phyloP scores from a whole-genome alignment of 306 rosid genomes.

The Lithocarpus polystachyus region DNA sequence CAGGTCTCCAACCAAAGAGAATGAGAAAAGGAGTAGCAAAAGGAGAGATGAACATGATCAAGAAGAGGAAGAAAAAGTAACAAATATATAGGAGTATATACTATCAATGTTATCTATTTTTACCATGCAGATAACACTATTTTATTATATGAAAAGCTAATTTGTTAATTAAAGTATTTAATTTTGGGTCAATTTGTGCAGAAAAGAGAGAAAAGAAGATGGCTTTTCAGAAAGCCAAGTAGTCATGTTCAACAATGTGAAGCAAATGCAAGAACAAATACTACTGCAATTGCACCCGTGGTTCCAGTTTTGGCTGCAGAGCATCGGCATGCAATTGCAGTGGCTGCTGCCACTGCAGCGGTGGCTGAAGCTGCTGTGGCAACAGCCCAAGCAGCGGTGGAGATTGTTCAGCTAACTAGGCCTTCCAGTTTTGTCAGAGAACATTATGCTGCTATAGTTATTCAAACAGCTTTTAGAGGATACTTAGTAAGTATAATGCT shows the following conservation, averaged over 20 bases:
- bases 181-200: slow-evolving; percentile 1
- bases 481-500: slow-evolving; percentile 23
- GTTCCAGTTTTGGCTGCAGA: slow-evolving; percentile 16
- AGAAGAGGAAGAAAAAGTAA: slow-evolving; percentile 34
- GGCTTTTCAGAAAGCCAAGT: slow-evolving; percentile 27
- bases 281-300: neutral
- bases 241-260: slow-evolving; percentile 19
- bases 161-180: neutral
- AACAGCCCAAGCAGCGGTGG: slow-evolving; percentile 24
- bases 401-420: slow-evolving; percentile 19
- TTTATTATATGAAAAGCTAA: neutral
- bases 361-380: slow-evolving; percentile 19
- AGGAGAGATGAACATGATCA: slow-evolving; percentile 24
- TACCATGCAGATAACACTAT: too few relatives aligned
- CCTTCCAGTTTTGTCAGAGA: slow-evolving; percentile 7
- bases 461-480: slow-evolving; percentile 38
- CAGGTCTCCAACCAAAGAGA: slow-evolving; percentile 28
- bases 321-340: slow-evolving; percentile 23
- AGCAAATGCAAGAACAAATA: slow-evolving; percentile 15
- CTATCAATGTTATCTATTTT: neutral
- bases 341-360: slow-evolving; percentile 31
- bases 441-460: slow-evolving; percentile 22
- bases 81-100: neutral
- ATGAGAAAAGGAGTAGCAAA: slow-evolving; percentile 3
- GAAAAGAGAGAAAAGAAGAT: slow-evolving; percentile 32